These are phyloP conservation scores for Phytophthora constricta DNA, from an alignment of 352 stramenopile species.

Conservation along the genomic window DNA sequence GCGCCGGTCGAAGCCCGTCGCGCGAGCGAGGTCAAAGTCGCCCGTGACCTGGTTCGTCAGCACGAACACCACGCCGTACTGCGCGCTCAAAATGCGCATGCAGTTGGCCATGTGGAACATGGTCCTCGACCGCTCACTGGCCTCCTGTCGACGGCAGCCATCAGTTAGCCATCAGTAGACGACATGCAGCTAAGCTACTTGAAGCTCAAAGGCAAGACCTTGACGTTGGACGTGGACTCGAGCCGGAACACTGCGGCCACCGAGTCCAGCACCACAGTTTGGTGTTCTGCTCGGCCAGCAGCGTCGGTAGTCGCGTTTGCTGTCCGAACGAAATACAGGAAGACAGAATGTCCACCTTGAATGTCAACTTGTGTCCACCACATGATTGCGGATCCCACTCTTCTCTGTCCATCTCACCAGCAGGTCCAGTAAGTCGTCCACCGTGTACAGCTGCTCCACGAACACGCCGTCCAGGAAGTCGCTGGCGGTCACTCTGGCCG, in stretches of 20 bases:
- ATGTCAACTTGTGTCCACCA: background rate
- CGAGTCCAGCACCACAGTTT: slow-evolving; percentile 86
- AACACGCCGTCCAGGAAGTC: slow-evolving; percentile 82
- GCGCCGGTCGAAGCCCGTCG: slow-evolving; percentile 56
- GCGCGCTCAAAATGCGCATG: slow-evolving; percentile 83
- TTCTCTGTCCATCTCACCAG: no score
- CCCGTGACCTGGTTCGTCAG: slow-evolving; percentile 85
- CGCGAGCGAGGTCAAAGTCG: slow-evolving; percentile 50
- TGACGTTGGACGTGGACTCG: slow-evolving; percentile 70
- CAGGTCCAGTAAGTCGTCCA: slow-evolving; percentile 65
- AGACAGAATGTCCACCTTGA: background rate
- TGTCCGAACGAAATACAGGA: slow-evolving; percentile 19
- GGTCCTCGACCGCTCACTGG: slow-evolving; percentile 66
- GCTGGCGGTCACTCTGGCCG: slow-evolving; percentile 18
- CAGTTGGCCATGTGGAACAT: slow-evolving; percentile 89
- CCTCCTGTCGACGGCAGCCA: slow-evolving; percentile 44
- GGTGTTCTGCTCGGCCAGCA: slow-evolving; percentile 76
- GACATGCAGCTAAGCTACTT: background rate
- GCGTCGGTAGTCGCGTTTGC: slow-evolving; percentile 69
- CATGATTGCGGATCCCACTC: no score
- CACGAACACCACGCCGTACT: slow-evolving; percentile 80
- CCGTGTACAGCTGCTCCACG: slow-evolving; percentile 80
- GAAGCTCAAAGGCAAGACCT: slow-evolving; percentile 41
- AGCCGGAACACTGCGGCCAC: slow-evolving; percentile 79
- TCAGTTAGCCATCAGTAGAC: background rate